These are phyloP conservation scores for Penicillium pulvis DNA, from an alignment of 495 filamentous ascomycete genomes.

Conservation along the genomic window DNA sequence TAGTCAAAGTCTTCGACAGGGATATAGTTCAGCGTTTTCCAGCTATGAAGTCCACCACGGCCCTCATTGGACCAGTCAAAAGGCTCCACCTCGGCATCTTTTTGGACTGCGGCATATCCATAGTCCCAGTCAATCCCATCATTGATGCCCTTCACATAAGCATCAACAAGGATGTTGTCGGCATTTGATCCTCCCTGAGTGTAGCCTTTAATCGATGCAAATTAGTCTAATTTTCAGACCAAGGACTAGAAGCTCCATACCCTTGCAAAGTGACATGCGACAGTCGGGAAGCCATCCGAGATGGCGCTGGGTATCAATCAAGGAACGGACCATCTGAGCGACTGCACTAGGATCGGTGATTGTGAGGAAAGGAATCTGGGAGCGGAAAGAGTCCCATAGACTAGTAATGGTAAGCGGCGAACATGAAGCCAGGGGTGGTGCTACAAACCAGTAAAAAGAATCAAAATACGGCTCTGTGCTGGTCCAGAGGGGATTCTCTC, in stretches of 20 bases:
- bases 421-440: background rate
- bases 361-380: slow-evolving; percentile 64
- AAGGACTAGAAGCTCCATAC: slow-evolving; percentile 26
- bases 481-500: slow-evolving; percentile 71
- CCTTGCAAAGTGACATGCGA: slow-evolving; percentile 72
- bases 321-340: slow-evolving; percentile 64
- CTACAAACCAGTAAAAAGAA: slow-evolving; percentile 54
- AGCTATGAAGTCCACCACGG: slow-evolving; percentile 71
- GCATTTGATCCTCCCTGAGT: slow-evolving; percentile 77
- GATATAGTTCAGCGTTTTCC: slow-evolving; percentile 66
- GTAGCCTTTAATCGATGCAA: slow-evolving; percentile 25
- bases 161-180: slow-evolving; percentile 75
- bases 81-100: slow-evolving; percentile 67
- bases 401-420: slow-evolving; percentile 25
- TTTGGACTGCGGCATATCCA: slow-evolving; percentile 67
- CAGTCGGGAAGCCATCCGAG: slow-evolving; percentile 70
- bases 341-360: slow-evolving; percentile 64
- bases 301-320: slow-evolving; percentile 72
- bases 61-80: slow-evolving; percentile 72
- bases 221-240: slow-evolving; percentile 1
- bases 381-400: slow-evolving; percentile 66
- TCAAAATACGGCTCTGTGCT: slow-evolving; percentile 67
- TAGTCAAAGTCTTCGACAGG: slow-evolving; percentile 72
- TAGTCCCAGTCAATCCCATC: slow-evolving; percentile 66
- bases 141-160: slow-evolving; percentile 69